Evolutionary conservation across 2,329 filamentous ascomycete species (phyloP).

Genomic region (Ophidiomyces ophidiicola): DNA sequence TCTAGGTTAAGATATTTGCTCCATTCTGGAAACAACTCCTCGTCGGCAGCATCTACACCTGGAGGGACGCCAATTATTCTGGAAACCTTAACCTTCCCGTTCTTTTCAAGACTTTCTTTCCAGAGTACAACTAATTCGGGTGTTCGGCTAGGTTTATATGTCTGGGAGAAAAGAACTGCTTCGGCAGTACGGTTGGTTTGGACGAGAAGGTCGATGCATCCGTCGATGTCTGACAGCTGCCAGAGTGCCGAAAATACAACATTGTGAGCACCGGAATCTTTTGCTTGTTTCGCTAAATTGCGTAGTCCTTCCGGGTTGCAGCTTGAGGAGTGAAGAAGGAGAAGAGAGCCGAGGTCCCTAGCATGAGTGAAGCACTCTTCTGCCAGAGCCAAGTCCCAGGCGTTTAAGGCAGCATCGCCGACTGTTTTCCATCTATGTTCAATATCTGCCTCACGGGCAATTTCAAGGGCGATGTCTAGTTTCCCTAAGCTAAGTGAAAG

Average conservation of each 20-base stretch:
- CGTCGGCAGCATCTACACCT: conserved; percentile 51
- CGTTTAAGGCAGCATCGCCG: conserved; percentile 74
- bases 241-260: conserved; percentile 84
- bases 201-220: conserved; percentile 65
- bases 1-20: conserved; percentile 78
- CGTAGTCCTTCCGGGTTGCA: conserved; percentile 63
- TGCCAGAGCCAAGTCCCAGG: conserved; percentile 77
- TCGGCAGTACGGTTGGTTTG: conserved; percentile 72
- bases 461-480: conserved; percentile 70
- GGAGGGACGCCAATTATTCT: conserved; percentile 73
- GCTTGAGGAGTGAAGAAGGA: conserved; percentile 80
- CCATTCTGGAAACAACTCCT: conserved; percentile 93
- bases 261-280: conserved; percentile 70
- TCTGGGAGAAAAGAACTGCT: conserved; percentile 84
- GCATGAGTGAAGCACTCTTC: conserved; percentile 88
- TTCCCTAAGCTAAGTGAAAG: conserved; percentile 72
- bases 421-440: conserved; percentile 99
- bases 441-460: conserved; percentile 69
- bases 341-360: conserved; percentile 76
- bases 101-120: conserved; percentile 74
- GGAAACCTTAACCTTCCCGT: conserved; percentile 72
- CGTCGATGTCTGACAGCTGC: conserved; percentile 71
- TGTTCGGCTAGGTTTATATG: conserved; percentile 76
- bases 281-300: conserved; percentile 60
- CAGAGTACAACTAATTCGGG: conserved; percentile 57